These are phyloP conservation scores for Metschnikowia bowlesiae DNA, from an alignment of 805 yeast species.

Conservation along the genomic window DNA sequence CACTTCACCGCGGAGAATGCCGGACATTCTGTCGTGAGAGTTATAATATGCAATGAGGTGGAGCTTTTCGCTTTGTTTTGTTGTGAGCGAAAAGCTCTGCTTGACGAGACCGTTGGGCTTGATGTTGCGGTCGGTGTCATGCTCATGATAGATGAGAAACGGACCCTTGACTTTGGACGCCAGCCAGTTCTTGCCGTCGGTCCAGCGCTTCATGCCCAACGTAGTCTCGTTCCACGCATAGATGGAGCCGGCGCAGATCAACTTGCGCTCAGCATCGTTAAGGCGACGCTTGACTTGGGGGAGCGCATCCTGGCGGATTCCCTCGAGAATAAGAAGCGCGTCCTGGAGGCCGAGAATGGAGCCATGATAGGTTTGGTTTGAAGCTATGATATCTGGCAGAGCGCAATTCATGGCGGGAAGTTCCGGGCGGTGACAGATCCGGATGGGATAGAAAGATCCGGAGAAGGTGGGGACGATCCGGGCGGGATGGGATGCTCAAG, in stretches of 20 bases:
- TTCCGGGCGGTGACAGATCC: too few relatives aligned
- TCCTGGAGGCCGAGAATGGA: conserved; percentile 53
- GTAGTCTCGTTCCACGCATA: conserved; percentile 71
- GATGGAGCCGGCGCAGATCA: conserved; percentile 55
- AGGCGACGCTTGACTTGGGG: conserved; percentile 59
- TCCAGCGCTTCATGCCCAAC: conserved; percentile 73
- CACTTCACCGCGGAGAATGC: conserved; percentile 15
- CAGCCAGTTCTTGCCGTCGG: conserved; percentile 71
- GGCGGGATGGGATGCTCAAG: too few relatives aligned
- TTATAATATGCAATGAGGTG: conserved; percentile 56
- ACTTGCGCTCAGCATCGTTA: conserved; percentile 49
- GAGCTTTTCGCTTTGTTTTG: conserved; percentile 48
- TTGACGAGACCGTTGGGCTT: conserved; percentile 56
- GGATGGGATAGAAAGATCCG: too few relatives aligned
- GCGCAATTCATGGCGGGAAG: neutral
- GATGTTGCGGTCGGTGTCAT: conserved; percentile 32
- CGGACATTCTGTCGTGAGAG: conserved; percentile 10
- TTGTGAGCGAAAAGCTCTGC: conserved; percentile 57
- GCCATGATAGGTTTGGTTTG: conserved; percentile 54
- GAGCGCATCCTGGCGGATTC: conserved; percentile 50
- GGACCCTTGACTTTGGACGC: conserved; percentile 66
- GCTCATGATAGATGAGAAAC: conserved; percentile 58
- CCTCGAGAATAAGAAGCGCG: conserved; percentile 63
- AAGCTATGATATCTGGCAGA: neutral
- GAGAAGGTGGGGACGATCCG: too few relatives aligned